Evolutionary conservation across 805 yeast genomes (phyloP).

Genomic region (Lachancea meyersii): DNA sequence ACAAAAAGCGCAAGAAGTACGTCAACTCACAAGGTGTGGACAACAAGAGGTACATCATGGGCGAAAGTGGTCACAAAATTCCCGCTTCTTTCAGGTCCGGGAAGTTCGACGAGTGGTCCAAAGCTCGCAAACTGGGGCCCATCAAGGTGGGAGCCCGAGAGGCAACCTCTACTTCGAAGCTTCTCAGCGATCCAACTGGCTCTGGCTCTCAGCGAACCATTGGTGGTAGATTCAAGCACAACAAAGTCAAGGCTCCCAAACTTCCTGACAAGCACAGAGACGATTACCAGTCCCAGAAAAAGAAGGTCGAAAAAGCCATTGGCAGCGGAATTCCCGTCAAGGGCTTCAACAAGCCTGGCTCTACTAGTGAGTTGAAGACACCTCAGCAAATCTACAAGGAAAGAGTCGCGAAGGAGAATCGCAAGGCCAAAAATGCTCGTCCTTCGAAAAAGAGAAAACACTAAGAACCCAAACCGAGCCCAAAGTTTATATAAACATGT

Average conservation of each 20-base stretch:
- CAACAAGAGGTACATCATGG: constrained; percentile 74
- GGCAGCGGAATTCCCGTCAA: constrained; percentile 68
- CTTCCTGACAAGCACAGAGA: constrained; percentile 88
- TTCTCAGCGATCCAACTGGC: constrained; percentile 29
- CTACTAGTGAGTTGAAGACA: constrained; percentile 50
- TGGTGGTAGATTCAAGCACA: constrained; percentile 62
- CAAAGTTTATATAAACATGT: no score
- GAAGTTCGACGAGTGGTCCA: constrained; percentile 86
- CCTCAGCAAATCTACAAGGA: constrained; percentile 74
- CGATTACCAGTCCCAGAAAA: constrained; percentile 74
- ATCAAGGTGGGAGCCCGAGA: constrained; percentile 52
- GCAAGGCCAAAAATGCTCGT: constrained; percentile 80
- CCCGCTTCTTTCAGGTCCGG: constrained; percentile 93
- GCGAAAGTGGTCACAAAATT: constrained; percentile 87
- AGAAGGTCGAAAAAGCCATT: constrained; percentile 71
- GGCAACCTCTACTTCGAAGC: constrained; percentile 30
- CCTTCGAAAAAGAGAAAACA: constrained; percentile 45
- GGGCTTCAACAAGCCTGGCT: constrained; percentile 45
- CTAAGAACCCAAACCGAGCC: constrained; percentile 7
- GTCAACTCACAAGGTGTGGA: constrained; percentile 74
- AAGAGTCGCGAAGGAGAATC: constrained; percentile 62
- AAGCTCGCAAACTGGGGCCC: constrained; percentile 53
- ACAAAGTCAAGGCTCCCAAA: constrained; percentile 71
- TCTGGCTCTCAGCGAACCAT: constrained; percentile 23
- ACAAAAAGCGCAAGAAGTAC: constrained; percentile 84